Conservation (phyloP, 768 basidiomycete species). For the Pleurotus salmoneostramineus region DNA sequence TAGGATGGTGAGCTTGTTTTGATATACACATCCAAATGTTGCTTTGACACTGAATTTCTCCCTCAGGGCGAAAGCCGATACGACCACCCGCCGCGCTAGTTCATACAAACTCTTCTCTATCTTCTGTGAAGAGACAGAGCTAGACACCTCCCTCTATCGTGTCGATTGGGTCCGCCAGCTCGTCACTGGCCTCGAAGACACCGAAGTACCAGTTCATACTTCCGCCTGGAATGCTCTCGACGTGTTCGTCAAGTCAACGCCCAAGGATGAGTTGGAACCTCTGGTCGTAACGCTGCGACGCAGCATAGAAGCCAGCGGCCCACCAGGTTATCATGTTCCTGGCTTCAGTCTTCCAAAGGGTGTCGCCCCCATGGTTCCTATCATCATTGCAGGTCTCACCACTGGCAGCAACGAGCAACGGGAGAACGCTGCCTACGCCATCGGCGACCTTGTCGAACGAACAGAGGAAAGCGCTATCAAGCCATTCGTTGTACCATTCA, state of each 20-base stretch:
- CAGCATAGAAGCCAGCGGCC: constrained; percentile 82
- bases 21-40: neutral
- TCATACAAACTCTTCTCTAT: constrained; percentile 74
- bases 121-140: constrained; percentile 80
- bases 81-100: constrained; percentile 67
- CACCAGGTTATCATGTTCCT: constrained; percentile 72
- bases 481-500: constrained; percentile 92
- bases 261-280: constrained; percentile 91
- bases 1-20: constrained; percentile 68
- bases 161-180: constrained; percentile 94
- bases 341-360: constrained; percentile 88
- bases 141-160: constrained; percentile 83
- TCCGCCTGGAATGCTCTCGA: constrained; percentile 85
- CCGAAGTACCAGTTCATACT: constrained; percentile 67
- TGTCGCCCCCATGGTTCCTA: constrained; percentile 76
- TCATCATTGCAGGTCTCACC: constrained; percentile 90
- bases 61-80: constrained; percentile 74
- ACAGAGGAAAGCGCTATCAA: constrained; percentile 85
- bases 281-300: constrained; percentile 87
- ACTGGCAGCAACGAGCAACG: constrained; percentile 93
- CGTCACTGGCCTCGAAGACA: constrained; percentile 78
- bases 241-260: constrained; percentile 81
- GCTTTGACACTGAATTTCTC: neutral
- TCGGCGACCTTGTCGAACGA: constrained; percentile 90
- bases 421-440: constrained; percentile 93